Evolutionary conservation across 2,329 filamentous ascomycete genomes (phyloP).

Genomic region (Fusarium hainanense): DNA sequence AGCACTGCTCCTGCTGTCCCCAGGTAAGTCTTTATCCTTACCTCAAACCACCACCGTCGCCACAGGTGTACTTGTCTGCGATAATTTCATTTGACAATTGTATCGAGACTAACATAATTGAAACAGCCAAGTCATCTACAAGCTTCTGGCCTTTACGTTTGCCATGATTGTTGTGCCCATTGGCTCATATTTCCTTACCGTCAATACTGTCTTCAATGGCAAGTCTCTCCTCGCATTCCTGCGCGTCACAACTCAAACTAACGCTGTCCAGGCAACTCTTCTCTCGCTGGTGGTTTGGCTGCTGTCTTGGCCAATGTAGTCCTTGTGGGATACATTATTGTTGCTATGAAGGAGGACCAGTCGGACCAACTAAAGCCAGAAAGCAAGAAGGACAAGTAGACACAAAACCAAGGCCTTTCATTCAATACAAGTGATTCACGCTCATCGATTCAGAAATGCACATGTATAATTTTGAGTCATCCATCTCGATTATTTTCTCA

Average conservation of each 20-base stretch:
- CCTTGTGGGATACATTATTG: constrained; percentile 87
- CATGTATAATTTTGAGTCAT: constrained; percentile 4
- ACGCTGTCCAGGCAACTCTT: constrained; percentile 77
- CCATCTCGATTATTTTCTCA: constrained; percentile 36
- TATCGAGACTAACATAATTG: constrained; percentile 8
- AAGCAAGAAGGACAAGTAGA: constrained; percentile 62
- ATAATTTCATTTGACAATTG: background rate
- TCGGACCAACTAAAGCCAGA: constrained; percentile 56
- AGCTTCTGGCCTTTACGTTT: constrained; percentile 88
- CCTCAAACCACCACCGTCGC: constrained; percentile 12
- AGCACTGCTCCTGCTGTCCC: constrained; percentile 87
- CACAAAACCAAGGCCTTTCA: background rate
- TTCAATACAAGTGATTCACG: background rate
- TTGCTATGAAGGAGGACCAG: constrained; percentile 88
- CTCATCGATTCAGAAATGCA: background rate
- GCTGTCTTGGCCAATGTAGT: constrained; percentile 93
- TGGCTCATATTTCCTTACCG: constrained; percentile 85
- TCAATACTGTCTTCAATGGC: constrained; percentile 84
- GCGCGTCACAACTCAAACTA: constrained; percentile 16
- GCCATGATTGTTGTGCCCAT: constrained; percentile 92
- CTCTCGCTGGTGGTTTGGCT: constrained; percentile 84
- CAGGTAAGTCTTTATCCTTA: constrained; percentile 64
- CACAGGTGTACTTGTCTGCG: constrained; percentile 1
- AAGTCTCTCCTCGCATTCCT: constrained; percentile 26
- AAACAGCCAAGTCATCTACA: constrained; percentile 82